These are phyloP conservation scores for Pseudogymnoascus sp. DNA, from an alignment of 2,329 filamentous ascomycete genomes.

Conservation along the genomic window DNA sequence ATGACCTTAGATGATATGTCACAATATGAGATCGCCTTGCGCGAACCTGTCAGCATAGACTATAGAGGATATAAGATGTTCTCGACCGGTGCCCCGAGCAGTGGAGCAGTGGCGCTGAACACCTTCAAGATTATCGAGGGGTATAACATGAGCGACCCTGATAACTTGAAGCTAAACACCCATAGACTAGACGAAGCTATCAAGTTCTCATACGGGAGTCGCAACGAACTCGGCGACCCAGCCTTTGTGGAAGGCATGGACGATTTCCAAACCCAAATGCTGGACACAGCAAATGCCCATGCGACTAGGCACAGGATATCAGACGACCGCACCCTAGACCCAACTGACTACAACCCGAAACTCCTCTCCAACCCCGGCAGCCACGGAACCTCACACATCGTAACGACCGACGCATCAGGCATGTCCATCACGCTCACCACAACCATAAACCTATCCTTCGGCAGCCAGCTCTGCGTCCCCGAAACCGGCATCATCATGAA, in stretches of 20 bases:
- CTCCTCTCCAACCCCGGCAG: slow-evolving; percentile 60
- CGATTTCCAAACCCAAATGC: slow-evolving; percentile 58
- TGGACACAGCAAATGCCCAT: slow-evolving; percentile 52
- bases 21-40: slow-evolving; percentile 58
- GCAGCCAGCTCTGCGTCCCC: slow-evolving; percentile 69
- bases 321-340: slow-evolving; percentile 63
- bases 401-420: slow-evolving; percentile 63
- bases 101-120: slow-evolving; percentile 60
- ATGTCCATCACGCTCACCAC: slow-evolving; percentile 77
- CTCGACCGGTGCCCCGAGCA: slow-evolving; percentile 64
- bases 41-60: slow-evolving; percentile 53
- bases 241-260: slow-evolving; percentile 58
- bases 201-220: slow-evolving; percentile 77
- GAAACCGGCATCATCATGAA: slow-evolving; percentile 49
- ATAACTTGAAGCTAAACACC: slow-evolving; percentile 57
- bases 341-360: slow-evolving; percentile 65
- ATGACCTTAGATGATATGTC: slow-evolving; percentile 60
- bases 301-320: slow-evolving; percentile 60
- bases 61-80: slow-evolving; percentile 67
- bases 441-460: slow-evolving; percentile 83
- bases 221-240: slow-evolving; percentile 77
- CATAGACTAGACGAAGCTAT: slow-evolving; percentile 85
- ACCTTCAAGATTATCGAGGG: slow-evolving; percentile 77
- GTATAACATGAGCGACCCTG: slow-evolving; percentile 49
- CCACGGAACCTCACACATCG: slow-evolving; percentile 67